Evolutionary conservation across 768 basidiomycete species (phyloP).

Genomic region (Kwoniella heveanensis): DNA sequence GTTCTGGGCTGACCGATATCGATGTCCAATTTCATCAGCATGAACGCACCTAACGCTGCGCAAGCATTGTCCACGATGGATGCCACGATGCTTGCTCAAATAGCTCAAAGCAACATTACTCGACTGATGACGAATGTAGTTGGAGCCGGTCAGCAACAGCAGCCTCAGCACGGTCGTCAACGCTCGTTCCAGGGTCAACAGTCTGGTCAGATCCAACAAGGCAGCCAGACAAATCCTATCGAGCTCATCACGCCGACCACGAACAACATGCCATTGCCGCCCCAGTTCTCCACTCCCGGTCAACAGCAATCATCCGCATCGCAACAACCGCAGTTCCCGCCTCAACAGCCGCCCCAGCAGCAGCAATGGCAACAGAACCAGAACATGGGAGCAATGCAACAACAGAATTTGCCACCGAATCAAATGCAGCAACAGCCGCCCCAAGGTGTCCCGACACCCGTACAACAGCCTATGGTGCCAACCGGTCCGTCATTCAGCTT

Average conservation of each 20-base stretch:
- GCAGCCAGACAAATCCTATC: conserved; percentile 40
- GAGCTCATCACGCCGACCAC: conserved; percentile 39
- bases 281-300: conserved; percentile 22
- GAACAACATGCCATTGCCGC: conserved; percentile 12
- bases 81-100: conserved; percentile 1
- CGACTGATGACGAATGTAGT: not conserved
- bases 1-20: no score
- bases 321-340: no score
- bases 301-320: conserved; percentile 18
- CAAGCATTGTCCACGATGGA: conserved; percentile 17
- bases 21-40: conserved; percentile 7
- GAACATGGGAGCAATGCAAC: not conserved
- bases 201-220: conserved; percentile 19
- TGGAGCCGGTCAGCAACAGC: conserved; percentile 11
- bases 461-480: conserved; percentile 13
- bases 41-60: conserved; percentile 15
- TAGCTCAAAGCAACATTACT: conserved; percentile 15
- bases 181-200: conserved; percentile 15
- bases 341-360: conserved; percentile 22
- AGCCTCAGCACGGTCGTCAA: conserved; percentile 16
- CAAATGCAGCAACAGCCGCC: conserved; percentile 9
- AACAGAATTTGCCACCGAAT: not conserved
- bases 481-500: conserved; percentile 17
- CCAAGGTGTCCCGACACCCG: conserved; percentile 6
- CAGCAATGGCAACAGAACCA: conserved; percentile 4